These are phyloP conservation scores for Blastocystis sp. DNA, from an alignment of 352 stramenopile genomes.

Conservation along the genomic window DNA sequence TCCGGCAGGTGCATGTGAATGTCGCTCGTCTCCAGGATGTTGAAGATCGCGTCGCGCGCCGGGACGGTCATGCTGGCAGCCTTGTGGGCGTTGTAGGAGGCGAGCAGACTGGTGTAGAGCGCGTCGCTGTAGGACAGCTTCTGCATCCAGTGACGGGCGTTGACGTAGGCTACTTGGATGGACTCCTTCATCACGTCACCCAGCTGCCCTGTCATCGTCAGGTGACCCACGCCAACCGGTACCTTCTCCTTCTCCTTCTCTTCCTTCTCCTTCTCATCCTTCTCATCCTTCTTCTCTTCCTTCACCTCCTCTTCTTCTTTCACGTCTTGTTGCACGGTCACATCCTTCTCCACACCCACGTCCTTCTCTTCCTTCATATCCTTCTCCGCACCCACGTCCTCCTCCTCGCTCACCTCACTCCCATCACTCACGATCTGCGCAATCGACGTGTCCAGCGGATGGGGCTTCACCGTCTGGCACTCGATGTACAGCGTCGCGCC, in stretches of 20 bases:
- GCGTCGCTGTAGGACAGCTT: conserved; percentile 26
- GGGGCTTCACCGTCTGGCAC: conserved; percentile 54
- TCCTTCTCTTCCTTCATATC: background rate
- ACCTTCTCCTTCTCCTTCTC: background rate
- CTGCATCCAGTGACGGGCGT: conserved; percentile 75
- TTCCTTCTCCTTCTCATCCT: conserved; percentile 20
- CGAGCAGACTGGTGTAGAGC: conserved; percentile 65
- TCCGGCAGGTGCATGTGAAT: conserved; percentile 97
- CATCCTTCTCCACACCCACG: background rate
- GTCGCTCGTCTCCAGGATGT: conserved; percentile 74
- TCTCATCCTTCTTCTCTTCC: background rate
- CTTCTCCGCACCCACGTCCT: background rate
- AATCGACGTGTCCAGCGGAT: conserved; percentile 54
- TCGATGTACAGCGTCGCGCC: conserved; percentile 98
- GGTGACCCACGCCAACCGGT: conserved; percentile 71
- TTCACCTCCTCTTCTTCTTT: background rate
- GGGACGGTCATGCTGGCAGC: background rate
- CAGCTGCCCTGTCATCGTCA: conserved; percentile 89
- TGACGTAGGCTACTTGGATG: conserved; percentile 91
- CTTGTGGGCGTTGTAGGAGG: conserved; percentile 58
- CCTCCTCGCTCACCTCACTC: background rate
- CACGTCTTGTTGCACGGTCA: background rate
- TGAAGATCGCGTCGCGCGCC: conserved; percentile 25
- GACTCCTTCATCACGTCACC: conserved; percentile 97
- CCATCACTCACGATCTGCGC: background rate